Percentiles rank a stretch among this genome's conserved stretches.
Conservation (phyloP, 1,284 basidiomycete species). For the Sanghuangporus baumii region DNA sequence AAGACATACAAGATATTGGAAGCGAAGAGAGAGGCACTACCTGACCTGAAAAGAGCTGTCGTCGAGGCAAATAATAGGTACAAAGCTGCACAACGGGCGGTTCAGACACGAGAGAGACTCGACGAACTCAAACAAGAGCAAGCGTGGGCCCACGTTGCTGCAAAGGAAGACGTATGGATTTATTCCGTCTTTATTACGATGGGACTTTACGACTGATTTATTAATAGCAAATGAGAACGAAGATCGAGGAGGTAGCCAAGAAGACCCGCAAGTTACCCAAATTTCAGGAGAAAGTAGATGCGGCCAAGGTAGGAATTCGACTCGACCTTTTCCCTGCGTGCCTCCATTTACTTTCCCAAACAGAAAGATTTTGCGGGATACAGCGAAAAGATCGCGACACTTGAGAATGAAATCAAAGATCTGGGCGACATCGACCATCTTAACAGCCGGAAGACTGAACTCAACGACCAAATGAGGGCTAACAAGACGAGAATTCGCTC, state of each 20-base stretch:
- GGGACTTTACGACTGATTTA: too few species aligned
- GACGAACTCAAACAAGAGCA: slow-evolving; percentile 75
- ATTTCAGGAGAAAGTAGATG: slow-evolving; percentile 39
- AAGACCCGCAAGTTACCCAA: slow-evolving; percentile 42
- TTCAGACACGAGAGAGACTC: slow-evolving; percentile 62
- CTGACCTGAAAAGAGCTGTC: slow-evolving; percentile 61
- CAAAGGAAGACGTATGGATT: slow-evolving; percentile 54
- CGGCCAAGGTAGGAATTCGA: slow-evolving; percentile 41
- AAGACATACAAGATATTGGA: slow-evolving; percentile 58
- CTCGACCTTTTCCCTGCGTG: not conserved
- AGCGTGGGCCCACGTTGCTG: slow-evolving; percentile 84
- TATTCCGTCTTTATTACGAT: not conserved
- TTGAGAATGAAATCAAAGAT: slow-evolving; percentile 42
- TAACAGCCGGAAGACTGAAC: slow-evolving; percentile 34
- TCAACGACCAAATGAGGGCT: slow-evolving; percentile 39
- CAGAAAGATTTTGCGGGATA: slow-evolving; percentile 34
- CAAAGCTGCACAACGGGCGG: slow-evolving; percentile 67
- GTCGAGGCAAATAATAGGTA: slow-evolving; percentile 60
- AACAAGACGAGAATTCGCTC: slow-evolving; percentile 42
- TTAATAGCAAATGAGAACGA: slow-evolving; percentile 44
- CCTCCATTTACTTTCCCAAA: not conserved
- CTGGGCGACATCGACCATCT: slow-evolving; percentile 53
- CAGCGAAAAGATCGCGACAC: slow-evolving; percentile 40
- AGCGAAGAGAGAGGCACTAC: slow-evolving; percentile 67
- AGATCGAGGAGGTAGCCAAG: slow-evolving; percentile 48